These are phyloP conservation scores for Avicennia marina DNA, from an alignment of 257 asterid genomes.

Conservation along the genomic window DNA sequence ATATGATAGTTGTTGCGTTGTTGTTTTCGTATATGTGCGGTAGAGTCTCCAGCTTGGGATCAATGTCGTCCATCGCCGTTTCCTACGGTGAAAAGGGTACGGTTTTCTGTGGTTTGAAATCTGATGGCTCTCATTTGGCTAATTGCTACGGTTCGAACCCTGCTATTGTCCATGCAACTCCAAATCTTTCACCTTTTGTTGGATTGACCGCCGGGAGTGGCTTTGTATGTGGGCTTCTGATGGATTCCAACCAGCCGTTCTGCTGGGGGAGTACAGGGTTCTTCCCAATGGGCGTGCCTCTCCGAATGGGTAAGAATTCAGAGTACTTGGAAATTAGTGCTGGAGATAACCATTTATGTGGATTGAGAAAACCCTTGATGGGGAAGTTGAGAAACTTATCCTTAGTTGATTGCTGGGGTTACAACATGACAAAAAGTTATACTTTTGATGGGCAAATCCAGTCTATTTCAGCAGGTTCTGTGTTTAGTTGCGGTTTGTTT, in stretches of 20 bases:
- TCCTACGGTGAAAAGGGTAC: slow-evolving; percentile 72
- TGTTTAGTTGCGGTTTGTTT: slow-evolving; percentile 63
- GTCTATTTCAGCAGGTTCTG: slow-evolving; percentile 66
- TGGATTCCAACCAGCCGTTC: slow-evolving; percentile 49
- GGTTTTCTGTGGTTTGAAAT: slow-evolving; percentile 57
- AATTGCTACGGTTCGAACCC: slow-evolving; percentile 56
- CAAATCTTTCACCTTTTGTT: slow-evolving; percentile 35
- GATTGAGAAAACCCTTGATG: slow-evolving; percentile 56
- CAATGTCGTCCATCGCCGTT: slow-evolving; percentile 67
- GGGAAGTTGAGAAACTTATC: slow-evolving; percentile 50
- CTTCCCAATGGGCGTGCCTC: slow-evolving; percentile 47
- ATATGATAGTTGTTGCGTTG: slow-evolving; percentile 21
- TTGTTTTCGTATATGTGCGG: slow-evolving; percentile 23
- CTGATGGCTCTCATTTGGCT: slow-evolving; percentile 64
- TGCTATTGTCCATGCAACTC: slow-evolving; percentile 45
- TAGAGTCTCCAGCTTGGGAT: slow-evolving; percentile 47
- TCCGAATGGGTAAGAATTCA: slow-evolving; percentile 32
- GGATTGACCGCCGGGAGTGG: slow-evolving; percentile 73
- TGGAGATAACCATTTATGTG: slow-evolving; percentile 71
- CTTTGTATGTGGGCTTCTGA: slow-evolving; percentile 60
- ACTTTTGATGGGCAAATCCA: slow-evolving; percentile 60
- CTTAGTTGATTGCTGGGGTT: slow-evolving; percentile 84
- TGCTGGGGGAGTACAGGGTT: slow-evolving; percentile 66
- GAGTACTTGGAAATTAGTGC: slow-evolving; percentile 67
- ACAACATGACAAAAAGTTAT: slow-evolving; percentile 59